Conservation (phyloP, 192 early-diverging fungal genomes). For the Backusella australiensis region DNA sequence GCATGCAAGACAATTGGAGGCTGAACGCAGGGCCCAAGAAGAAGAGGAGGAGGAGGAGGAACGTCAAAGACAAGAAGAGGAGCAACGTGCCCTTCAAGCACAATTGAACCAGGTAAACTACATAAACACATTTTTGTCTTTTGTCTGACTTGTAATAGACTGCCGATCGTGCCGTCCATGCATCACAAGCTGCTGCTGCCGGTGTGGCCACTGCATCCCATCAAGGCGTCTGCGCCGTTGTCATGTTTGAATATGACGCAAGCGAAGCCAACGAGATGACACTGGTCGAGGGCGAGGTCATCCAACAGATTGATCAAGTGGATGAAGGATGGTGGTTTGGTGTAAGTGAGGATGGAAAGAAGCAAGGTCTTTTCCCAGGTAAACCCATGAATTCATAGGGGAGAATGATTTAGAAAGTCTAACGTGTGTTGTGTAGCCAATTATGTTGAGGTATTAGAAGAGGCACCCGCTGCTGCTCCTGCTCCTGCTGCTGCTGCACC, state of each 20-base stretch:
- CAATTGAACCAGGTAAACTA: slow-evolving; percentile 14
- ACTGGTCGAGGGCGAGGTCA: slow-evolving; percentile 79
- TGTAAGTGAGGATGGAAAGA: slow-evolving; percentile 66
- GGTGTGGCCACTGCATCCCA: slow-evolving; percentile 9
- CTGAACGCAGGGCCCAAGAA: slow-evolving; percentile 30
- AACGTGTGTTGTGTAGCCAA: slow-evolving; percentile 16
- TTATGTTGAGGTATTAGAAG: slow-evolving; percentile 37
- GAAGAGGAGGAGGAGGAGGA: slow-evolving; percentile 23
- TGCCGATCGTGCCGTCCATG: slow-evolving; percentile 17
- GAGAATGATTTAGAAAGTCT: too few species aligned
- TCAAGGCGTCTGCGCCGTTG: slow-evolving; percentile 53
- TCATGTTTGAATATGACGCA: slow-evolving; percentile 77
- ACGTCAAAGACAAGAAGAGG: slow-evolving; percentile 30
- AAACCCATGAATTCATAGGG: not conserved
- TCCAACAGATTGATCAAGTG: slow-evolving; percentile 74
- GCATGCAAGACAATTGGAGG: not conserved
- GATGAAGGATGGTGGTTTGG: slow-evolving; percentile 96
- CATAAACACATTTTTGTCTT: too few species aligned
- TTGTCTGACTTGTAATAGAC: not conserved
- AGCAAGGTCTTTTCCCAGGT: slow-evolving; percentile 81
- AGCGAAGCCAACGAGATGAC: slow-evolving; percentile 84
- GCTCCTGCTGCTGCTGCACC: slow-evolving; percentile 20
- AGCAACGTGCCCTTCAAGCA: slow-evolving; percentile 17
- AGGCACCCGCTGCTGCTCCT: slow-evolving; percentile 21
- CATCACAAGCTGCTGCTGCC: slow-evolving; percentile 26